Evolutionary conservation across 2,329 filamentous ascomycete genomes (phyloP).

Genomic region (Colletotrichum neosansevieriae): DNA sequence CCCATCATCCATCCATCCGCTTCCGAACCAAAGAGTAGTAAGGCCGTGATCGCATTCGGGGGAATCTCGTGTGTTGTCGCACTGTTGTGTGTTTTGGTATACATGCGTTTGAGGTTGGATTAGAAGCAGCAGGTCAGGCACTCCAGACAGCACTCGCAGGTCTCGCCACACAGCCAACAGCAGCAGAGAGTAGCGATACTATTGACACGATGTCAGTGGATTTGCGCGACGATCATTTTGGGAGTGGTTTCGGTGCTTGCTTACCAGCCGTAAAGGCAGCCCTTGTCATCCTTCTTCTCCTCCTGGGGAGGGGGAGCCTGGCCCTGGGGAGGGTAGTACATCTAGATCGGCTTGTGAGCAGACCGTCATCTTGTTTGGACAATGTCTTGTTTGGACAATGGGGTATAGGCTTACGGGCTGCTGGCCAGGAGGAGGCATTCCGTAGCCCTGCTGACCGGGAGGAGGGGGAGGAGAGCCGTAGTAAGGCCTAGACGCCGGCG

Average conservation of each 20-base stretch:
- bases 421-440: slow-evolving; percentile 40
- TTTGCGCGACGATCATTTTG: not conserved
- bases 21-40: slow-evolving; percentile 17
- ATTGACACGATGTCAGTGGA: slow-evolving; percentile 7
- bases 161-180: slow-evolving; percentile 59
- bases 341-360: slow-evolving; percentile 28
- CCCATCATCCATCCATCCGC: slow-evolving; percentile 14
- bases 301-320: slow-evolving; percentile 49
- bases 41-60: slow-evolving; percentile 36
- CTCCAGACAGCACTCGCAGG: slow-evolving; percentile 58
- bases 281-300: slow-evolving; percentile 57
- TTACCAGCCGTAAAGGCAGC: slow-evolving; percentile 56
- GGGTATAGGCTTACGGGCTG: slow-evolving; percentile 34
- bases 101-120: slow-evolving; percentile 18
- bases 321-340: slow-evolving; percentile 47
- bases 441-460: slow-evolving; percentile 42
- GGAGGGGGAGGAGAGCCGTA: slow-evolving; percentile 41
- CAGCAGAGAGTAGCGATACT: slow-evolving; percentile 58
- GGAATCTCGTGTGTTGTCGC: slow-evolving; percentile 15
- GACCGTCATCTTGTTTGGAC: not conserved
- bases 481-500: slow-evolving; percentile 33
- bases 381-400: not conserved
- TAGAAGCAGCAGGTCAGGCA: slow-evolving; percentile 56
- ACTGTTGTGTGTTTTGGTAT: slow-evolving; percentile 13
- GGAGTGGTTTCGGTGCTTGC: not conserved